These are phyloP conservation scores for Cryphonectria parasitica DNA, from an alignment of 2,329 filamentous ascomycete species.

Conservation along the genomic window DNA sequence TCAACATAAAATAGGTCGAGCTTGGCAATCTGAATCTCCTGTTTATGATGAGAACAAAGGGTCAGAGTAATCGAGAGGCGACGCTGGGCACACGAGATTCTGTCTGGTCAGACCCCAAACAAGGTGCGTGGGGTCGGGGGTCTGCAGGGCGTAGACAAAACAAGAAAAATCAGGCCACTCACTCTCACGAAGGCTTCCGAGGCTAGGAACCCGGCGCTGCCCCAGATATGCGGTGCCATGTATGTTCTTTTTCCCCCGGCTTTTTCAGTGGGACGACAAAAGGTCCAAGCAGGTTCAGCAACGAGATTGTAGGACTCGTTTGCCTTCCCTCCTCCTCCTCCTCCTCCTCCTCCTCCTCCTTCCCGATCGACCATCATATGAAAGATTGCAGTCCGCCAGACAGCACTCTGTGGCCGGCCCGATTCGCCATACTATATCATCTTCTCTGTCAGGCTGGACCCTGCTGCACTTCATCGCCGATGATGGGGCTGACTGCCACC, in stretches of 20 bases:
- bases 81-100: neutral
- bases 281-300: neutral
- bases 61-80: neutral
- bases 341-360: neutral
- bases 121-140: neutral
- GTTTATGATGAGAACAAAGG: neutral
- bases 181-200: neutral
- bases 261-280: neutral
- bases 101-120: neutral
- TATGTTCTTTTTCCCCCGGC: neutral
- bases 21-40: neutral
- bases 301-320: neutral
- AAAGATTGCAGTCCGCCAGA: neutral
- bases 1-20: neutral
- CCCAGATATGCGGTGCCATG: neutral
- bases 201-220: neutral
- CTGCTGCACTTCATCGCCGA: conserved; percentile 15
- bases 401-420: neutral
- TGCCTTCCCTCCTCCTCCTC: neutral
- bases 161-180: neutral
- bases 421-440: neutral
- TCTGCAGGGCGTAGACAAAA: neutral
- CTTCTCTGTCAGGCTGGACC: neutral
- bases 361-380: neutral
- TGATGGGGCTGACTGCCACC: conserved; percentile 1